phyloP scores from a whole-genome alignment of 2,329 filamentous ascomycete genomes.

The Aspergillus quadricinctus region DNA sequence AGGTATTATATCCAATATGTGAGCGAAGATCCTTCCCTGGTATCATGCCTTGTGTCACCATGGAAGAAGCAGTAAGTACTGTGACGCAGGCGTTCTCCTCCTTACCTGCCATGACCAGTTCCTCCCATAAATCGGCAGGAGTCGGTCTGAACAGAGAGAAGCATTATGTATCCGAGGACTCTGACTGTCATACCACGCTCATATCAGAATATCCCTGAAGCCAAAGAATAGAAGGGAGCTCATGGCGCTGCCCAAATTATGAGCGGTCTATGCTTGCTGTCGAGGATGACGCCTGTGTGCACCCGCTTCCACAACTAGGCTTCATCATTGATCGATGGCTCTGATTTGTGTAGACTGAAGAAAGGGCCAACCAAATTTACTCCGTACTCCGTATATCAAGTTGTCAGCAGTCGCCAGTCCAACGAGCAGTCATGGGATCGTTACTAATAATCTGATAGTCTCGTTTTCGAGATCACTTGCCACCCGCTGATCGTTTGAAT shows the following conservation, averaged over 20 bases:
- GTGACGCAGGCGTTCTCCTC: not conserved
- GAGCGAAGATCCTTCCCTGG: not conserved
- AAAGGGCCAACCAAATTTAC: not conserved
- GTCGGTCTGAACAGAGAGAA: not conserved
- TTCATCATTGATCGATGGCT: not conserved
- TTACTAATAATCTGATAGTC: not conserved
- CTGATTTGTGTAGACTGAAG: not conserved
- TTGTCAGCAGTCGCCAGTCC: not conserved
- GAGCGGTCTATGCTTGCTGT: not conserved
- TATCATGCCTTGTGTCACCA: not conserved
- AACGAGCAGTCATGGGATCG: not conserved
- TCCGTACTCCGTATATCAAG: not conserved
- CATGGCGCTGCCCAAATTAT: not conserved
- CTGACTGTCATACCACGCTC: not conserved
- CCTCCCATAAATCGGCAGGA: not conserved
- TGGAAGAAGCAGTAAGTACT: not conserved
- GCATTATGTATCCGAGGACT: not conserved
- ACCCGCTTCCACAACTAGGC: not conserved
- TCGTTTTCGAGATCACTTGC: not conserved
- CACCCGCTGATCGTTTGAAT: constrained; percentile 1
- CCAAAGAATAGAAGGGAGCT: not conserved
- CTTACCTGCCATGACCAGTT: not conserved
- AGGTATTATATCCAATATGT: not conserved
- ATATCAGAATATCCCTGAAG: not conserved
- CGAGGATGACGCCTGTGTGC: not conserved